Percentiles rank a stretch among this genome's conserved stretches.
Evolutionary conservation across 1,139 yeast species (phyloP).

Genomic region (Lodderomyces parapsilosis): DNA sequence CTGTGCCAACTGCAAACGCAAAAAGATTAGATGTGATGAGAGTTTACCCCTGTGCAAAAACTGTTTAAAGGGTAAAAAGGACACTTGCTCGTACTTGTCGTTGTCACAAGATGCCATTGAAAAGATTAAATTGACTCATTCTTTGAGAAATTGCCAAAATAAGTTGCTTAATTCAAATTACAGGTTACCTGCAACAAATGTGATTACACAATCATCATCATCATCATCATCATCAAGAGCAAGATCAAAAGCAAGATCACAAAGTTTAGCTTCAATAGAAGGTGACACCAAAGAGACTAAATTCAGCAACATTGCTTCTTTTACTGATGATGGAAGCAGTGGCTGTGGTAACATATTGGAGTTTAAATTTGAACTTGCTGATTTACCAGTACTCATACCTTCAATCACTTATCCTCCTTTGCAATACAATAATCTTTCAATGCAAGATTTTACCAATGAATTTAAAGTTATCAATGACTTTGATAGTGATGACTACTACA

Average conservation of each 20-base stretch:
- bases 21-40: constrained; percentile 50
- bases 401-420: constrained; percentile 23
- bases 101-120: constrained; percentile 25
- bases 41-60: constrained; percentile 41
- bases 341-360: constrained; percentile 21
- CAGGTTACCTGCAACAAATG: constrained; percentile 25
- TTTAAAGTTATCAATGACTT: constrained; percentile 17
- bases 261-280: too few relatives aligned
- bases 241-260: too few relatives aligned
- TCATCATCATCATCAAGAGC: background rate
- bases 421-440: constrained; percentile 22
- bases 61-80: constrained; percentile 33
- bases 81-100: constrained; percentile 33
- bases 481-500: constrained; percentile 2
- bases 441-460: constrained; percentile 21
- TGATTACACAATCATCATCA: too few relatives aligned
- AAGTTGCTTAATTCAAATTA: constrained; percentile 26
- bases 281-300: too few relatives aligned
- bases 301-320: too few relatives aligned
- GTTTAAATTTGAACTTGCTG: constrained; percentile 24
- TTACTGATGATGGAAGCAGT: too few relatives aligned
- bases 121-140: constrained; percentile 28
- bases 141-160: constrained; percentile 30
- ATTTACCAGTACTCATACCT: constrained; percentile 26
- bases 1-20: constrained; percentile 42